These are phyloP conservation scores for Blechomonas ayalai DNA, from an alignment of 208 protist genomes.

Conservation along the genomic window DNA sequence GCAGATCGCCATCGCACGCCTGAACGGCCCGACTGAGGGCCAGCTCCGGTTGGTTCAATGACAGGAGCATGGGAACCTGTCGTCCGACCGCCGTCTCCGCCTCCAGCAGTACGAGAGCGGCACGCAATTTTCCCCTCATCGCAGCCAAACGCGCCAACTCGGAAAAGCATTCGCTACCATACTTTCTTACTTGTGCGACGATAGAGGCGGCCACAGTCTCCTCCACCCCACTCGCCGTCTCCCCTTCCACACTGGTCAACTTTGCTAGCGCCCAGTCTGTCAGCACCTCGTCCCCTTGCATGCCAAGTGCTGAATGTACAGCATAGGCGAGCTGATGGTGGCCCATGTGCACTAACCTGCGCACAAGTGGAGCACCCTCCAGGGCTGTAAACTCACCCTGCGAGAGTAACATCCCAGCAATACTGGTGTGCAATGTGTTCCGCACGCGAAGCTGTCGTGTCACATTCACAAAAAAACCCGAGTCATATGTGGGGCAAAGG, in stretches of 20 bases:
- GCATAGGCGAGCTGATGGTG: constrained; percentile 86
- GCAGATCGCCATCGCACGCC: constrained; percentile 36
- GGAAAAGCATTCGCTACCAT: constrained; percentile 34
- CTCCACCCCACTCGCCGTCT: constrained; percentile 13
- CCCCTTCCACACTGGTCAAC: constrained; percentile 23
- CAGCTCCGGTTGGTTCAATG: constrained; percentile 58
- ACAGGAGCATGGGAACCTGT: constrained; percentile 54
- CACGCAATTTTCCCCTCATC: constrained; percentile 27
- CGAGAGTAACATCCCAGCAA: constrained; percentile 86
- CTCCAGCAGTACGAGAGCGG: constrained; percentile 50
- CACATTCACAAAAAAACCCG: constrained; percentile 75
- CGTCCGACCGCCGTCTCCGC: constrained; percentile 35
- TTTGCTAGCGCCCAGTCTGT: constrained; percentile 92
- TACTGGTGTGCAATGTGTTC: constrained; percentile 66
- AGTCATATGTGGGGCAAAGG: constrained; percentile 81
- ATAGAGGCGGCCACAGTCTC: constrained; percentile 27
- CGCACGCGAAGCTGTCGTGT: constrained; percentile 77
- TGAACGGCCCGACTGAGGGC: constrained; percentile 41
- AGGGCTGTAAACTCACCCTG: constrained; percentile 64
- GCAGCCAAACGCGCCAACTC: constrained; percentile 52
- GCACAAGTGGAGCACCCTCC: constrained; percentile 56
- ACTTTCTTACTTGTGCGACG: constrained; percentile 38
- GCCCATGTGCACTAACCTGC: constrained; percentile 62
- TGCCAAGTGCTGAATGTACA: constrained; percentile 57
- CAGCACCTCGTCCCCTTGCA: constrained; percentile 71